A percentile compares a stretch with the other conserved stretches of the same genome.
Evolutionary conservation across 768 basidiomycete genomes (phyloP).

Genomic region (Lactarius hengduanensis): DNA sequence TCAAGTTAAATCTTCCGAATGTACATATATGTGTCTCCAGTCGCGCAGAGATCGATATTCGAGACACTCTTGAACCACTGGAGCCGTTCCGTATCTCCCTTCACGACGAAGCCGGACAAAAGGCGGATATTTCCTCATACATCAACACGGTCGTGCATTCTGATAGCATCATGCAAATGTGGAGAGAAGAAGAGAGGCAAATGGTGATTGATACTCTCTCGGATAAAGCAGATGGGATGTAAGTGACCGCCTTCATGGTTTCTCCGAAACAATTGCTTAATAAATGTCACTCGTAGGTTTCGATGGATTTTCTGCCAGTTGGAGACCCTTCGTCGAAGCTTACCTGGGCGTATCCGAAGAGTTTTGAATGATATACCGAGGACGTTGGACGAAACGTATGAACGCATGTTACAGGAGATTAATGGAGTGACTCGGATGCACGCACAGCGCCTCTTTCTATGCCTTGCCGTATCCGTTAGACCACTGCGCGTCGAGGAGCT

Average conservation of each 20-base stretch:
- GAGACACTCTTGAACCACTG: background rate
- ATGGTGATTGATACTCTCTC: background rate
- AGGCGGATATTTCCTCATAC: background rate
- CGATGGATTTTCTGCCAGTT: no score
- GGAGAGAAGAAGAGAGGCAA: background rate
- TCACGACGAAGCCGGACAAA: slow-evolving; percentile 1
- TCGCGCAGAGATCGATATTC: slow-evolving; percentile 11
- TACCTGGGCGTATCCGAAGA: no score
- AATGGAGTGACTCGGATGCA: no score
- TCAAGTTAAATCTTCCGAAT: background rate
- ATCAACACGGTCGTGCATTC: background rate
- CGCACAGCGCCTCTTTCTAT: no score
- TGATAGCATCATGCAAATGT: background rate
- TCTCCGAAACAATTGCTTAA: background rate
- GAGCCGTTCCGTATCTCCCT: background rate
- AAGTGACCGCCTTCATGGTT: background rate
- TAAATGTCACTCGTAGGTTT: background rate
- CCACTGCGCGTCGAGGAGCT: no score
- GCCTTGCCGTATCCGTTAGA: no score
- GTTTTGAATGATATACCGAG: no score
- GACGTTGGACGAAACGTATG: no score
- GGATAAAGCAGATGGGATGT: slow-evolving; percentile 9
- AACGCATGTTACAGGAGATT: no score
- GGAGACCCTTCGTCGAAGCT: no score
- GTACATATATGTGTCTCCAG: slow-evolving; percentile 11